phyloP scores from a whole-genome alignment of 371 early-diverging fungal genomes.

The Actinomortierella wolfii region DNA sequence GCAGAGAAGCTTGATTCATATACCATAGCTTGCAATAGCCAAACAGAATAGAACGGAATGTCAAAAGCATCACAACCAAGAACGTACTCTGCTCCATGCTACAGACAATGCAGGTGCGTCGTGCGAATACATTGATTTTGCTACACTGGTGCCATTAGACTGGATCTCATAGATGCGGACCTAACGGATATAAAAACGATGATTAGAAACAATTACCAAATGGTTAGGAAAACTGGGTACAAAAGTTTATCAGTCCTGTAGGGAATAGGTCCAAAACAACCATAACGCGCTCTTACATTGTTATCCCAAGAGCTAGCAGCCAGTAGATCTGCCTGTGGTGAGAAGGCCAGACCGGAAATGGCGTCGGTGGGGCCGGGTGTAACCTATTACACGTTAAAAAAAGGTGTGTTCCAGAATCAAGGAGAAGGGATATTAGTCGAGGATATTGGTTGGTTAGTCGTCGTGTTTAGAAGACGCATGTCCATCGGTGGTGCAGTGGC shows the following conservation, averaged over 20 bases:
- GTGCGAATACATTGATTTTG: constrained; percentile 82
- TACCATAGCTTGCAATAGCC: neutral
- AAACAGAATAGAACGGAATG: constrained; percentile 1
- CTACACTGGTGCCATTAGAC: constrained; percentile 64
- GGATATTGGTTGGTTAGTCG: too few relatives aligned
- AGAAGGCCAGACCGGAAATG: constrained; percentile 80
- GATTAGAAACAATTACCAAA: neutral
- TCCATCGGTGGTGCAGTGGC: too few relatives aligned
- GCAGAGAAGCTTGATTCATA: neutral
- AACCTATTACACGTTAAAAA: constrained; percentile 63
- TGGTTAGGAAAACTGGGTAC: too few relatives aligned
- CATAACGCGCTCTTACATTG: constrained; percentile 64
- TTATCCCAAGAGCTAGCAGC: constrained; percentile 94
- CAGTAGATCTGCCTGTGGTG: constrained; percentile 80
- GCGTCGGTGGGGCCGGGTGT: constrained; percentile 81
- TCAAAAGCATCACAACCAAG: neutral
- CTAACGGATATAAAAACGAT: constrained; percentile 48
- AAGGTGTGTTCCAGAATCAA: too few relatives aligned
- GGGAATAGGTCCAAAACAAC: too few relatives aligned
- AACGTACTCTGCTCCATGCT: constrained; percentile 84
- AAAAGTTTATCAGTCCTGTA: too few relatives aligned
- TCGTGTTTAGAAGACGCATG: too few relatives aligned
- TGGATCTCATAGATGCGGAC: constrained; percentile 91
- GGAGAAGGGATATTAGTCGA: too few relatives aligned
- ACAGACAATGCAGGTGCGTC: constrained; percentile 85